Base-by-base conservation (phyloP, 768 basidiomycete species). In the Phaeotremella fagi region DNA sequence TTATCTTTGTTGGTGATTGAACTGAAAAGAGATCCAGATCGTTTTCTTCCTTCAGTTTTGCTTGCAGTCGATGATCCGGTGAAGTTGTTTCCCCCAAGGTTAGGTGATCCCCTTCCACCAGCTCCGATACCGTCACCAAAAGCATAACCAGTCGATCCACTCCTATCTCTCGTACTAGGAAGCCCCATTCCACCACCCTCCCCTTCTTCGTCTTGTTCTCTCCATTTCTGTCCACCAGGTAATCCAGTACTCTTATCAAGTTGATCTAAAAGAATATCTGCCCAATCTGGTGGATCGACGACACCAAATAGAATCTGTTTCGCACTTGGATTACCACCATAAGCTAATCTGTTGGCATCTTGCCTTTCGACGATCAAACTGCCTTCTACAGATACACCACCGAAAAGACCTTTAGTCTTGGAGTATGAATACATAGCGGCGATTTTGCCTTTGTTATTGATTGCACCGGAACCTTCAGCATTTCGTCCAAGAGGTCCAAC, bases 401-500 rank as follows among this genome's bases (percentile, higher is more conserved):
- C 92, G 56, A 95, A 97, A 2, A 97, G 80, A 20, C 94, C 94
- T 49, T 87, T 83, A 1, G 91, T 91, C 73, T 92, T 94, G 6
- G 73, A 75, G 58, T 78, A 78, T 1, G 71, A 73, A 55, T 77
- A 90, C 90, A 98, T 95, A 29, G 91, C 90, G 4, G 94, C 88
- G 3, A 95, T 77, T 68, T 85, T 88, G 42, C 92, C 92, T 45
- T 82, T 86, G 1, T 87, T 80, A 65, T 83, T 95, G 41, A 98
- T 59, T 0, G 88, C 79, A 16, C 90, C 91, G 2, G 79, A 79
- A 3, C 90, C 94, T 77, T 98, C 94, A 24, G 77, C 88, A 67
- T 90, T 97, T 25, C 94, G 84, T 20, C 94, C 94, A 0, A 98
- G 77, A 9, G 94, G 94, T 2, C 94, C 94, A 0, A 95, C 79